These are phyloP conservation scores for Flaveria bidentis DNA, from an alignment of 129 eudicot species.

Conservation along the genomic window DNA sequence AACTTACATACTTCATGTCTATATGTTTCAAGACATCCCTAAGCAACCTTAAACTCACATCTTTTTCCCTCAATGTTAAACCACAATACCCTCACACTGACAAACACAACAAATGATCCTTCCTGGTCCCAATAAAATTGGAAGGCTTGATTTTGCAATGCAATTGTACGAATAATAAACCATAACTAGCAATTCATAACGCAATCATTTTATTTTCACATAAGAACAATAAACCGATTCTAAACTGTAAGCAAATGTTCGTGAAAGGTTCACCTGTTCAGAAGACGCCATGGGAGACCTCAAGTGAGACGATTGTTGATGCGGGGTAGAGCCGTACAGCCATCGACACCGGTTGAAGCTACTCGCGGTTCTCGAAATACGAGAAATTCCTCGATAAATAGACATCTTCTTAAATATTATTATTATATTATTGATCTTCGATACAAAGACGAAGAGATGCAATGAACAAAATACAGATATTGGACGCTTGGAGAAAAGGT, in stretches of 20 bases:
- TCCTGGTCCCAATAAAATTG: neutral
- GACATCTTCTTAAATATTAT: slow-evolving; percentile 31
- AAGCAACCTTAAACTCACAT: neutral
- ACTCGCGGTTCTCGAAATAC: slow-evolving; percentile 40
- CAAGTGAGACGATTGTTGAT: slow-evolving; percentile 36
- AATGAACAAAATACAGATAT: neutral
- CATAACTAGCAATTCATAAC: neutral
- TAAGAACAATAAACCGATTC: neutral
- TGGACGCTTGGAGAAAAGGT: neutral
- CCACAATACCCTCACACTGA: neutral
- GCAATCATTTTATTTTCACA: too few species aligned
- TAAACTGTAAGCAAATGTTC: neutral
- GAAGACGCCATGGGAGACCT: slow-evolving; percentile 35
- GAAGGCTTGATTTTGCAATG: neutral
- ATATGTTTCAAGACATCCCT: neutral
- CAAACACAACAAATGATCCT: slow-evolving; percentile 4
- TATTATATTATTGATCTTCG: neutral
- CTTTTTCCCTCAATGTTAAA: neutral
- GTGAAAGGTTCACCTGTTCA: slow-evolving; percentile 47
- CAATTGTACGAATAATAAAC: slow-evolving; percentile 4
- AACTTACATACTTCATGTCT: neutral
- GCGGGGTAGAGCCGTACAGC: slow-evolving; percentile 32
- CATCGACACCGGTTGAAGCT: slow-evolving; percentile 51
- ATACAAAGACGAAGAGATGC: neutral
- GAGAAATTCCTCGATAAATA: slow-evolving; percentile 43